phyloP scores from a whole-genome alignment of 768 basidiomycete species.

The Crepidotus variabilis region DNA sequence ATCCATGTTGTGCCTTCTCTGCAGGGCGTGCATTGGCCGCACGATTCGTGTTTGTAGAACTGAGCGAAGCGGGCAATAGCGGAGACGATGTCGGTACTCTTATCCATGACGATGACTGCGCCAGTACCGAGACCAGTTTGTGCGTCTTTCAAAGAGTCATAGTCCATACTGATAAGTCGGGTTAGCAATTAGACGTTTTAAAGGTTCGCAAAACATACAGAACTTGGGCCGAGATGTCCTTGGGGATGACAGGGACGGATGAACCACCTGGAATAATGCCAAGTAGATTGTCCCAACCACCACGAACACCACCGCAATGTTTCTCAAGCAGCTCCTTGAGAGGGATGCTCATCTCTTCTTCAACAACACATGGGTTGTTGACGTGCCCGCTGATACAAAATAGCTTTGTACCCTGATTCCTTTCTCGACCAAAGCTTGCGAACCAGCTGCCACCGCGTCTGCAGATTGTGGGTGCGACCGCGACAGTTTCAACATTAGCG shows the following conservation, averaged over 20 bases:
- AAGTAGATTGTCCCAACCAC: conserved; percentile 95
- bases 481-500: conserved; percentile 97
- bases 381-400: conserved; percentile 97
- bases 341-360: conserved; percentile 99
- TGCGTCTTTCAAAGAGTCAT: conserved; percentile 93
- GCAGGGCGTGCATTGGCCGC: conserved; percentile 95
- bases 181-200: background rate
- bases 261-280: conserved; percentile 97
- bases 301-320: conserved; percentile 92
- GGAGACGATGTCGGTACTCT: conserved; percentile 90
- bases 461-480: conserved; percentile 95
- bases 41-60: conserved; percentile 99
- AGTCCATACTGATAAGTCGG: conserved; percentile 81
- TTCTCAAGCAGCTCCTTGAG: conserved; percentile 92
- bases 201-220: conserved; percentile 53
- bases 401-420: conserved; percentile 96
- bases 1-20: conserved; percentile 97
- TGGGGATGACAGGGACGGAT: conserved; percentile 91
- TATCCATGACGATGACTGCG: conserved; percentile 99
- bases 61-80: conserved; percentile 94
- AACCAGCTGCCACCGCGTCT: conserved; percentile 90
- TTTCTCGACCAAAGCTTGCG: conserved; percentile 83
- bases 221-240: conserved; percentile 77
- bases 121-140: conserved; percentile 97
- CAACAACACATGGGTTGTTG: conserved; percentile 96